Evolutionary conservation across 2,329 filamentous ascomycete genomes (phyloP), one percentile per base, ranked within the genome.

Genomic region (Aspergillus melleus): DNA sequence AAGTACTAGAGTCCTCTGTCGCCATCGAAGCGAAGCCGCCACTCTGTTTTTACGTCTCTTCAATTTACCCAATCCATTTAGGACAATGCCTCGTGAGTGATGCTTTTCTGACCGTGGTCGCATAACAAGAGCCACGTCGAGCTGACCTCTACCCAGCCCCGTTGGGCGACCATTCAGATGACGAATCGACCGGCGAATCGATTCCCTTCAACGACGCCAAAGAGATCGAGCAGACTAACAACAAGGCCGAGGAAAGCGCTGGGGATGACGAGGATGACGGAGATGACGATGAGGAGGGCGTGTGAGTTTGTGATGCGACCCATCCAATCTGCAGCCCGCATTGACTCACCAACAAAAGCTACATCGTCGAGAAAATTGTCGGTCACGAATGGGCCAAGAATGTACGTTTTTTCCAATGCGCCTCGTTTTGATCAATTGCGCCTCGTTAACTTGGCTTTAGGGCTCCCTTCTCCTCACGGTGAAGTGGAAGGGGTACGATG

Each of bases 401-500:
- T 60, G 77, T 78, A 62, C 54, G 71, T 61, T 53, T 29, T n/a
- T n/a, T 53, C n/a, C n/a, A 12, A 22, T 10, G 20, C 49, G 12
- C 24, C 59, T 57, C 24, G 26, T n/a, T 58, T 56, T 32, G 14
- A 47, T 4, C 20, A 49, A 50, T 42, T 24, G 39, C 24, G 44
- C 29, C n/a, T 63, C 19, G 59, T 67, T 74, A 55, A 70, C 54
- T n/a, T 54, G 57, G 55, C 12, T 55, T 47, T 47, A 80, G 77
- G 73, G 73, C 36, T 67, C 67, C 19, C 67, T 81, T 24, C 59
- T 74, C 39, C 73, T 80, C 20, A 63, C 72, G 8, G 78, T 81
- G 30, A 81, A 81, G 65, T 82, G 80, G 80, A 76, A 77, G 61
- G 79, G 77, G 5, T 82, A 80, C 55, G 72, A 77, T 2, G 67